Percentiles rank a stretch among this genome's conserved stretches.
phyloP scores from a whole-genome alignment of 495 filamentous ascomycete genomes.

The Aspergillus panamensis region DNA sequence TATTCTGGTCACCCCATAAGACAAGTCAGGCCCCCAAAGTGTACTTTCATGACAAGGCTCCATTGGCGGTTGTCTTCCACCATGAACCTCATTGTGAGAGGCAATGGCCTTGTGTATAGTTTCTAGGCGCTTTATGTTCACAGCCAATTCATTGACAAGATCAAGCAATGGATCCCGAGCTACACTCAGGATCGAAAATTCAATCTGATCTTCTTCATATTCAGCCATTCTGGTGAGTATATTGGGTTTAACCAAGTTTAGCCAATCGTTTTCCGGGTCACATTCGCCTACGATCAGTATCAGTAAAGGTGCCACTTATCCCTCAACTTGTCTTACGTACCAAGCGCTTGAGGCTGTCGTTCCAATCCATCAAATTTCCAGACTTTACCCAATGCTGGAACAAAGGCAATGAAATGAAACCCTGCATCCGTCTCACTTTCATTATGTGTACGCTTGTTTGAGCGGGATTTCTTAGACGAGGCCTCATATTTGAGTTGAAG shows the following conservation, averaged over 20 bases:
- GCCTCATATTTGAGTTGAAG: constrained; percentile 62
- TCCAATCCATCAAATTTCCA: constrained; percentile 93
- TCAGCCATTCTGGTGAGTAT: constrained; percentile 50
- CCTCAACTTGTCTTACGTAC: constrained; percentile 38
- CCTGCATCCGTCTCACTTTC: constrained; percentile 49
- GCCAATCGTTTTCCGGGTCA: constrained; percentile 43
- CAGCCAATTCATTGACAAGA: constrained; percentile 39
- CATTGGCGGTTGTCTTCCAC: background rate
- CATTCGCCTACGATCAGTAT: constrained; percentile 30
- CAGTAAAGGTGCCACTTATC: background rate
- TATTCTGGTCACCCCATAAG: constrained; percentile 32
- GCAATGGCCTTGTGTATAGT: constrained; percentile 34
- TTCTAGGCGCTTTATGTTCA: constrained; percentile 44
- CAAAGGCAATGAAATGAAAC: constrained; percentile 88
- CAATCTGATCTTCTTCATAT: constrained; percentile 52
- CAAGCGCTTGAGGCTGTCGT: constrained; percentile 65
- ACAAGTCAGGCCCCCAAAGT: constrained; percentile 33
- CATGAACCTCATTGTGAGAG: background rate
- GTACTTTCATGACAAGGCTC: constrained; percentile 19
- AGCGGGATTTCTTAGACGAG: constrained; percentile 40
- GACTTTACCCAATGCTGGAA: constrained; percentile 68
- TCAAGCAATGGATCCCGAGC: constrained; percentile 49
- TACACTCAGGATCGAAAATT: constrained; percentile 55
- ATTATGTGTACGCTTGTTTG: constrained; percentile 33
- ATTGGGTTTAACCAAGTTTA: constrained; percentile 44